A percentile compares a stretch with the other conserved stretches of the same genome.
Conservation (phyloP, 495 filamentous ascomycete genomes). For the Penicillium arizonense region DNA sequence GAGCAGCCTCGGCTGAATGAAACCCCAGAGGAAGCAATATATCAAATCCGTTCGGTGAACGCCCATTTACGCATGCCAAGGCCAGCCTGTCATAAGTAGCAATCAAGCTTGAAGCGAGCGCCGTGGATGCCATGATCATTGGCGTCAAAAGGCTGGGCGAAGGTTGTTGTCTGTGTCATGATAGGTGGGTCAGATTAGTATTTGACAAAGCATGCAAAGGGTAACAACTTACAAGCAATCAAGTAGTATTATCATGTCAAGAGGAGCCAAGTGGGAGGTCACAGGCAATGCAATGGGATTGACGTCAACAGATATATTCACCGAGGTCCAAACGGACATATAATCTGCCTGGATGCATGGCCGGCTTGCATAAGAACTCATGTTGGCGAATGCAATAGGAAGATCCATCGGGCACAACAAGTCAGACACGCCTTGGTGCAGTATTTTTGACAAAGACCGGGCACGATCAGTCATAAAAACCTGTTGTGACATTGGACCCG, state of each 20-base stretch:
- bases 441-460: neutral
- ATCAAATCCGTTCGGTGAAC: constrained; percentile 8
- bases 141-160: constrained; percentile 14
- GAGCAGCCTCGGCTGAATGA: constrained; percentile 16
- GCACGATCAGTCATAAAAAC: neutral
- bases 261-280: constrained; percentile 13
- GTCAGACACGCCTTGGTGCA: neutral
- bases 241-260: constrained; percentile 26
- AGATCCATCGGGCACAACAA: constrained; percentile 15
- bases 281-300: constrained; percentile 11
- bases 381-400: constrained; percentile 20
- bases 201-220: neutral
- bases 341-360: constrained; percentile 10
- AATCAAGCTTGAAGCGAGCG: constrained; percentile 13
- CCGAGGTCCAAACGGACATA: constrained; percentile 19
- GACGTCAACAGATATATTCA: constrained; percentile 26
- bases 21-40: constrained; percentile 22
- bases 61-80: constrained; percentile 12
- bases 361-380: constrained; percentile 12
- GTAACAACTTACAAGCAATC: constrained; percentile 17
- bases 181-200: neutral
- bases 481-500: neutral
- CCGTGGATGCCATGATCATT: constrained; percentile 13
- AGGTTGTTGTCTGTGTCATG: constrained; percentile 10
- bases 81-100: constrained; percentile 18